Conservation (phyloP, 768 basidiomycete species). For the Amanita subjunquillea region DNA sequence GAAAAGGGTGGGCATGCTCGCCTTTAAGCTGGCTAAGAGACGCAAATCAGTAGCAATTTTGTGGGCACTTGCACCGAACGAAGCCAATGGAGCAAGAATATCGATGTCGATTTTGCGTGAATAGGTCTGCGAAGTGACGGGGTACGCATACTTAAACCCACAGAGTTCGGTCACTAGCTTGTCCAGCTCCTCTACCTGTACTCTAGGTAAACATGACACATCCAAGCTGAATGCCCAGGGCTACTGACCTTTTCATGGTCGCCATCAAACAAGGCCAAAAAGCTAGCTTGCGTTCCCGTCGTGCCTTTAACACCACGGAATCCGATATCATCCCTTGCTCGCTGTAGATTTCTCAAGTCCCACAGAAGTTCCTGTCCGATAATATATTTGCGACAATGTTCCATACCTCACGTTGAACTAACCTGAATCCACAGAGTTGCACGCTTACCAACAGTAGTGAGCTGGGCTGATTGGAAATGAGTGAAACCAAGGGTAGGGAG, state of each 20-base stretch:
- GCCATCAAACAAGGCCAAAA: slow-evolving; percentile 88
- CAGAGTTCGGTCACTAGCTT: slow-evolving; percentile 81
- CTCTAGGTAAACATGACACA: background rate
- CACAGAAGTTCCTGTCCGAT: slow-evolving; percentile 72
- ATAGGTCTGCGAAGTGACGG: slow-evolving; percentile 97
- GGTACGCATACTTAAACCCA: slow-evolving; percentile 92
- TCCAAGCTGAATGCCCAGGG: background rate
- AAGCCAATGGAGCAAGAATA: slow-evolving; percentile 82
- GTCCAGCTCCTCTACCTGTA: slow-evolving; percentile 81
- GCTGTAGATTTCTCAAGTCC: slow-evolving; percentile 89
- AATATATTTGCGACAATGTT: background rate
- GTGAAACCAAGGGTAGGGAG: slow-evolving; percentile 96
- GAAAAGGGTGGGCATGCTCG: slow-evolving; percentile 10
- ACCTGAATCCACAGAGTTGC: slow-evolving; percentile 96
- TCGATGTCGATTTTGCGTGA: slow-evolving; percentile 96
- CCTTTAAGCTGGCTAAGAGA: slow-evolving; percentile 89
- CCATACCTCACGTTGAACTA: slow-evolving; percentile 5
- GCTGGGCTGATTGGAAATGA: slow-evolving; percentile 97
- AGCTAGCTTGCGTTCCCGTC: slow-evolving; percentile 95
- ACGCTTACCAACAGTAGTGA: slow-evolving; percentile 96
- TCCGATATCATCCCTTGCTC: slow-evolving; percentile 85
- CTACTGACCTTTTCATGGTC: slow-evolving; percentile 75
- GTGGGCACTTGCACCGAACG: slow-evolving; percentile 90
- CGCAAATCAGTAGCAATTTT: slow-evolving; percentile 96
- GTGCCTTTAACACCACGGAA: slow-evolving; percentile 99